Evolutionary conservation across 495 filamentous ascomycete genomes (phyloP).

Genomic region (Letharia columbiana): DNA sequence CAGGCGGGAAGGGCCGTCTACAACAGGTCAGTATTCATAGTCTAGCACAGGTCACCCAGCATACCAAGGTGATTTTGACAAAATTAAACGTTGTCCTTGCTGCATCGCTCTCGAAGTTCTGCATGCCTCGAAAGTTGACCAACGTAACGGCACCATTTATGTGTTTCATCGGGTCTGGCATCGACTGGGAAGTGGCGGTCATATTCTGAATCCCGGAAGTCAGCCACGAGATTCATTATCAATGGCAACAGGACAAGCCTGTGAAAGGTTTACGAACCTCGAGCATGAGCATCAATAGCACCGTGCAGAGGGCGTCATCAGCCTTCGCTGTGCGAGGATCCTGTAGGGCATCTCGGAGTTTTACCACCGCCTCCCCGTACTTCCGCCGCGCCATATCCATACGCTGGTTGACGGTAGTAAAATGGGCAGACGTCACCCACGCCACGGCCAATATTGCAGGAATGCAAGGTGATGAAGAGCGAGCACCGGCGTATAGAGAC

Average conservation of each 20-base stretch:
- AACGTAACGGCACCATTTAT: background rate
- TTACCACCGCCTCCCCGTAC: background rate
- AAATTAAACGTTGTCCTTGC: background rate
- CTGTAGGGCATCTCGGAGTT: background rate
- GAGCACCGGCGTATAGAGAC: background rate
- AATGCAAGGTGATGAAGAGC: background rate
- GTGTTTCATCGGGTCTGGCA: background rate
- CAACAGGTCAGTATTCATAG: background rate
- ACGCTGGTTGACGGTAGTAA: background rate
- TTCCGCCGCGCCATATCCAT: background rate
- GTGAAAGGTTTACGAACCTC: background rate
- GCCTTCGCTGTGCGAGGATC: background rate
- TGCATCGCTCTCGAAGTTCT: background rate
- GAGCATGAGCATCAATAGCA: background rate
- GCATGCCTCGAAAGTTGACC: background rate
- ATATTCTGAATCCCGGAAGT: background rate
- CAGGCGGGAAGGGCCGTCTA: background rate
- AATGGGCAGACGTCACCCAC: background rate
- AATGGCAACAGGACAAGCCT: background rate
- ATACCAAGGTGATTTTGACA: background rate
- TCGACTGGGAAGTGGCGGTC: background rate
- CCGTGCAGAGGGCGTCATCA: background rate
- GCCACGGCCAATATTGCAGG: background rate
- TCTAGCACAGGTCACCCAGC: background rate
- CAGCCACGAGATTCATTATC: background rate